These are phyloP conservation scores for Xylariaceae sp. DNA, from an alignment of 2,329 filamentous ascomycete species.

Conservation along the genomic window DNA sequence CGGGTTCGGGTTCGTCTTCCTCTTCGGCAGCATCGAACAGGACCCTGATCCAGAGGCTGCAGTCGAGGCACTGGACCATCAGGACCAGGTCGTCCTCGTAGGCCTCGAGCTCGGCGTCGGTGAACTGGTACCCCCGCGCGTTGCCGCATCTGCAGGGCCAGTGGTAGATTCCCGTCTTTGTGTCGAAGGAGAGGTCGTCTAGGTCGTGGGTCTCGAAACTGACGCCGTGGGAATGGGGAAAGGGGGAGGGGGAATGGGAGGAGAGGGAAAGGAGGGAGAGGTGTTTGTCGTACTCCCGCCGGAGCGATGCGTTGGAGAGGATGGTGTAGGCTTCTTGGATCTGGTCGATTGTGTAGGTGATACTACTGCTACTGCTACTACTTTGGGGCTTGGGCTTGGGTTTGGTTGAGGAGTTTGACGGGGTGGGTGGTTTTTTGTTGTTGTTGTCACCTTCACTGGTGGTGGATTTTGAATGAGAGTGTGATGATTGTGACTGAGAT, in stretches of 20 bases:
- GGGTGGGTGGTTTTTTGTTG: conserved; percentile 14
- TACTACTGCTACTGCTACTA: too few relatives aligned
- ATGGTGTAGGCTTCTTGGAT: conserved; percentile 55
- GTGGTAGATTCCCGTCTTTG: conserved; percentile 45
- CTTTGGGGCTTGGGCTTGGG: conserved; percentile 12
- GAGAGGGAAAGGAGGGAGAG: conserved; percentile 30
- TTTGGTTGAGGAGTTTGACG: too few relatives aligned
- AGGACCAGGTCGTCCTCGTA: conserved; percentile 54
- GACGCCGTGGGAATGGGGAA: conserved; percentile 39
- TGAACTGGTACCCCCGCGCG: conserved; percentile 52
- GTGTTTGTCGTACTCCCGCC: conserved; percentile 49
- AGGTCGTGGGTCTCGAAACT: conserved; percentile 61
- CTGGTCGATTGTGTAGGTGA: conserved; percentile 53
- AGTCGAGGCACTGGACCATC: conserved; percentile 60
- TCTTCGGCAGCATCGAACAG: conserved; percentile 53
- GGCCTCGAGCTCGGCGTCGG: conserved; percentile 55
- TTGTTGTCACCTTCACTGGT: conserved; percentile 8
- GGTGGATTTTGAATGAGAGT: conserved; percentile 2
- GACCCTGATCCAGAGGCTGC: conserved; percentile 61
- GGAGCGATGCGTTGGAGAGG: conserved; percentile 45
- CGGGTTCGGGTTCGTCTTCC: conserved; percentile 14
- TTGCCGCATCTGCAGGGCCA: conserved; percentile 60
- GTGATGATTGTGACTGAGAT: conserved; percentile 5
- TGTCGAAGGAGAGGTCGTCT: conserved; percentile 56
- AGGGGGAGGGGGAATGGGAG: conserved; percentile 7